These are phyloP conservation scores for Fusarium floridanum DNA, from an alignment of 2,329 filamentous ascomycete genomes.

Conservation along the genomic window DNA sequence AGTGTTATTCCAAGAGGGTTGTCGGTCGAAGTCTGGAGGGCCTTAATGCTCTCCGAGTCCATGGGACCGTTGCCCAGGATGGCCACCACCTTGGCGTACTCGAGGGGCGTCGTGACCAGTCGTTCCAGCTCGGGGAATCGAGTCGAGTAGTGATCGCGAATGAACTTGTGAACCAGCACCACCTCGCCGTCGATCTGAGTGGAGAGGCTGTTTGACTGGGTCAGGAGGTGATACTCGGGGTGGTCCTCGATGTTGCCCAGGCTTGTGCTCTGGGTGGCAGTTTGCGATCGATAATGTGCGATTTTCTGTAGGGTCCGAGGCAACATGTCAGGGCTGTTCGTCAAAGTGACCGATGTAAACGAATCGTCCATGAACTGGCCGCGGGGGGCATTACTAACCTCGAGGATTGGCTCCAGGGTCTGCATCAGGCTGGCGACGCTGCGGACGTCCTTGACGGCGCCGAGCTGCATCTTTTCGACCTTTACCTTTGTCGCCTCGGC, in stretches of 20 bases:
- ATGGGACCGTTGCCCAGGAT: conserved; percentile 94
- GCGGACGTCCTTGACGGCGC: conserved; percentile 80
- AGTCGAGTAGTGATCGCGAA: conserved; percentile 93
- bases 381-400: conserved; percentile 71
- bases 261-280: conserved; percentile 72
- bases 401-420: conserved; percentile 81
- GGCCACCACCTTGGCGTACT: conserved; percentile 94
- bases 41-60: conserved; percentile 83
- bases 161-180: conserved; percentile 93
- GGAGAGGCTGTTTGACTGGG: conserved; percentile 88
- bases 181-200: conserved; percentile 95
- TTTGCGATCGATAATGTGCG: conserved; percentile 77
- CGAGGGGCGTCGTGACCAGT: conserved; percentile 89
- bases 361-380: conserved; percentile 48
- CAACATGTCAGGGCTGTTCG: conserved; percentile 77
- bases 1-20: conserved; percentile 83
- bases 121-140: conserved; percentile 94
- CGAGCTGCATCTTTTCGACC: conserved; percentile 85
- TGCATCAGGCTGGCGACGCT: conserved; percentile 86
- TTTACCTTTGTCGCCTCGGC: conserved; percentile 80
- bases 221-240: conserved; percentile 89
- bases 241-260: conserved; percentile 92
- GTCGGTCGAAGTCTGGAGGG: conserved; percentile 79
- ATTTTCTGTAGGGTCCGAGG: conserved; percentile 77
- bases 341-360: conserved; percentile 73